A percentile compares a stretch with the other conserved stretches of the same genome.
These are phyloP conservation scores for Nemania abortiva DNA, from an alignment of 2,329 filamentous ascomycete genomes.

Conservation along the genomic window DNA sequence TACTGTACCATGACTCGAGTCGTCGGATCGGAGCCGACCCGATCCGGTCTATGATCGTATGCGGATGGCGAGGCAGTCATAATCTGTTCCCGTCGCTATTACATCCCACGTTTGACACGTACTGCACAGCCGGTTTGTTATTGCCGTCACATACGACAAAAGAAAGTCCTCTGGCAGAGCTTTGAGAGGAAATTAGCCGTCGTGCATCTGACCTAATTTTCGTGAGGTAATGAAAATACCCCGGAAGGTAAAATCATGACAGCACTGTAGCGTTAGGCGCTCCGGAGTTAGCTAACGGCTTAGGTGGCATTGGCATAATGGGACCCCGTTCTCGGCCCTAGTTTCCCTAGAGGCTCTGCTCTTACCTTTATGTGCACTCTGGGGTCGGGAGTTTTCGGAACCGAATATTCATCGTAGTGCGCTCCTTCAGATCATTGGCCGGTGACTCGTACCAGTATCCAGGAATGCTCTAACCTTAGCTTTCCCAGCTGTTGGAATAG, in stretches of 20 bases:
- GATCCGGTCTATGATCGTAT: constrained; percentile 4
- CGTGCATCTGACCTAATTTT: constrained; percentile 35
- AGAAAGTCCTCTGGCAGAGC: constrained; percentile 15
- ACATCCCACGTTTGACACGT: constrained; percentile 22
- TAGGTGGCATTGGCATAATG: constrained; percentile 26
- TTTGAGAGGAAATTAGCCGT: constrained; percentile 17
- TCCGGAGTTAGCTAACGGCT: constrained; percentile 37
- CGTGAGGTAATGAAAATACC: constrained; percentile 48
- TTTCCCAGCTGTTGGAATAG: neutral
- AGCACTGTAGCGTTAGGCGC: constrained; percentile 15
- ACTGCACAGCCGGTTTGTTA: constrained; percentile 9
- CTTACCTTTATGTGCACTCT: neutral
- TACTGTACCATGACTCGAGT: neutral
- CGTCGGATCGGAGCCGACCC: constrained; percentile 19
- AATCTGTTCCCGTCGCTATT: constrained; percentile 1
- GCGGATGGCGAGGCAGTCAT: neutral
- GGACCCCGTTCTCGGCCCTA: constrained; percentile 35
- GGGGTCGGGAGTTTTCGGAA: constrained; percentile 37
- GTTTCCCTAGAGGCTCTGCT: constrained; percentile 21
- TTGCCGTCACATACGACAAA: constrained; percentile 12
- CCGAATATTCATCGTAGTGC: constrained; percentile 9
- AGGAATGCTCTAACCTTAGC: neutral
- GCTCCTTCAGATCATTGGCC: constrained; percentile 27
- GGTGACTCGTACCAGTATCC: neutral
- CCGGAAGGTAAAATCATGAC: constrained; percentile 24